These are phyloP conservation scores for Colletotrichum liaoningense DNA, from an alignment of 2,329 filamentous ascomycete species.

Conservation along the genomic window DNA sequence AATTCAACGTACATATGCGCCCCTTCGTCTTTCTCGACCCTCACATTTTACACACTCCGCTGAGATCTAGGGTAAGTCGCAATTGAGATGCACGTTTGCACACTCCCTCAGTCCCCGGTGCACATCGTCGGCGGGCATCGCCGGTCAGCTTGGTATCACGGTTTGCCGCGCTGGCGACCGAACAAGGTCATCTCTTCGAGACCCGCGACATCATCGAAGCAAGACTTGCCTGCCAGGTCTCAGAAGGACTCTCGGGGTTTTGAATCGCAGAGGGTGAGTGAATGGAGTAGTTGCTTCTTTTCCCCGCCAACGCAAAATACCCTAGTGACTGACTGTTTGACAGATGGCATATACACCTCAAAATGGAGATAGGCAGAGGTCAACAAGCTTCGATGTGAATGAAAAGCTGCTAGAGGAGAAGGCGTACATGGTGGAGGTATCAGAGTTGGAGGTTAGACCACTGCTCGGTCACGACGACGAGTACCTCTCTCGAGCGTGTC, in stretches of 20 bases:
- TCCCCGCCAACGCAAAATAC: neutral
- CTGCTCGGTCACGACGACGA: neutral
- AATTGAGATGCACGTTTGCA: constrained; percentile 25
- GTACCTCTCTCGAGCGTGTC: neutral
- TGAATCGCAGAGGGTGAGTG: neutral
- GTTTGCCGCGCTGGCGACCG: constrained; percentile 6
- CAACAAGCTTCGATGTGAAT: neutral
- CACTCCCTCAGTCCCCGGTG: constrained; percentile 13
- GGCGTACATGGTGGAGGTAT: neutral
- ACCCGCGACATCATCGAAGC: neutral
- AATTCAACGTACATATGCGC: neutral
- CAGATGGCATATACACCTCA: neutral
- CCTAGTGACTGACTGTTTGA: neutral
- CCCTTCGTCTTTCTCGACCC: too few relatives aligned
- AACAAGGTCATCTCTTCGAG: neutral
- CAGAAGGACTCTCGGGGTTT: neutral
- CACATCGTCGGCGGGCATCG: neutral
- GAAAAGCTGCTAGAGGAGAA: neutral
- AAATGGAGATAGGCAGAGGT: neutral
- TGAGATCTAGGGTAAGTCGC: neutral
- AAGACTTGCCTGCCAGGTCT: neutral
- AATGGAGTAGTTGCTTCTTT: neutral
- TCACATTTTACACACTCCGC: neutral
- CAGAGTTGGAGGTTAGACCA: neutral
- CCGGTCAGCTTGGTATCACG: neutral